Conservation (phyloP, 345 rosid genomes). For the Hibiscus mutabilis region DNA sequence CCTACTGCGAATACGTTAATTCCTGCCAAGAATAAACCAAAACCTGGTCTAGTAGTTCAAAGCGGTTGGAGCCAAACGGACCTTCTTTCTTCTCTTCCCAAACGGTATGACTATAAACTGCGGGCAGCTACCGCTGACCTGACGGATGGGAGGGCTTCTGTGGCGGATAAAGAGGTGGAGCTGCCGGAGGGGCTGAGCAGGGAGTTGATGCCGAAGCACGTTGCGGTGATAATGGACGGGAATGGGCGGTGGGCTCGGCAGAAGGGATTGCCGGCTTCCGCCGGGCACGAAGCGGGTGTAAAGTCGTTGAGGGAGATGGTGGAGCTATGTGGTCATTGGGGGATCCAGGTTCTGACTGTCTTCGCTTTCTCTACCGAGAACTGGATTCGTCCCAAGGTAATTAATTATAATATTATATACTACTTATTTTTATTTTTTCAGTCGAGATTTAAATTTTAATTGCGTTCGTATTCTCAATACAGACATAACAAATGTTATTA, state of each 20-base stretch:
- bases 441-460: no score
- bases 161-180: slow-evolving; percentile 4
- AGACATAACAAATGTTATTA: no score
- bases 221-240: slow-evolving; percentile 84
- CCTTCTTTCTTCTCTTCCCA: not conserved
- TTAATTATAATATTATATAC: no score
- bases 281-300: slow-evolving; percentile 70
- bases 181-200: slow-evolving; percentile 42
- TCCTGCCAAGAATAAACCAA: not conserved
- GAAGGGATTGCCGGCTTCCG: slow-evolving; percentile 51
- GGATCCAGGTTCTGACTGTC: slow-evolving; percentile 57
- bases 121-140: not conserved
- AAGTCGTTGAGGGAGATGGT: slow-evolving; percentile 49
- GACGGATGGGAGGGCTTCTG: not conserved
- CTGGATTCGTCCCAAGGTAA: slow-evolving; percentile 71
- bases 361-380: slow-evolving; percentile 76
- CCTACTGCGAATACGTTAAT: not conserved
- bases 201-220: slow-evolving; percentile 65
- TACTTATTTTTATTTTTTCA: no score
- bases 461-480: no score
- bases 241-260: slow-evolving; percentile 68
- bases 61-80: not conserved
- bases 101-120: not conserved
- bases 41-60: not conserved
- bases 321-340: slow-evolving; percentile 46